Base-by-base conservation (phyloP, 768 basidiomycete species). In the Tulasnella sp. region DNA sequence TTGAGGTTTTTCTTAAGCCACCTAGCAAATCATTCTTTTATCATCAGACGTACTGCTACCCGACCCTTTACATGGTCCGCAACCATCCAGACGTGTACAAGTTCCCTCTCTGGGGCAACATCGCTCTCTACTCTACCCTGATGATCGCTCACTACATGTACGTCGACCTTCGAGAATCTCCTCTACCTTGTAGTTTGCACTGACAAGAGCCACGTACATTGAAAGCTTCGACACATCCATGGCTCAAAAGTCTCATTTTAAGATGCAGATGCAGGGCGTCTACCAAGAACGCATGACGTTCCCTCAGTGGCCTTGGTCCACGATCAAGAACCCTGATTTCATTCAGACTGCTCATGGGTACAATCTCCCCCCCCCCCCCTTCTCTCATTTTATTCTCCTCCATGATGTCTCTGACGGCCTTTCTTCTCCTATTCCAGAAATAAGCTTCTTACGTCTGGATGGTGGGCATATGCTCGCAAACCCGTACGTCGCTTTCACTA, bases 241-340 rank as follows among this genome's bases (percentile, higher is more conserved):
- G 90, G 82, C 91, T 2, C 94, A 98, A 69, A 98, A 99, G 75
- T 92, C 89, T 64, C 83, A 83, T 63, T 98, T 98, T 80, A 94
- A 96, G 70, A 94, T 97, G 87, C 87, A 94, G 69, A 86, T 86
- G 41, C 89, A 92, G 66, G 93, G 92, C 21, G 88, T 87, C 64
- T 84, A 79, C 65, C 78, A 75, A 41, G 86, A 84, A 74, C 86
- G 96, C 67, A 84, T 84, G 66, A 85, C 92, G 0, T 98, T 98
- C 83, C 96, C 96, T 58, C 88, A 93, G 67, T 74, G 96, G 8
- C 93, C 94, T 0, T 78, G 89, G 69, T 79, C 83, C 62, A 81
- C 80, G 4, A 72, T 97, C 62, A 71, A 89, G 66, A 86, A 98
- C 70, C 96, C 96, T 3, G 84, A 82, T 22, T 96, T 73, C 70